phyloP scores from a whole-genome alignment of 768 basidiomycete species.

The Russula compacta region DNA sequence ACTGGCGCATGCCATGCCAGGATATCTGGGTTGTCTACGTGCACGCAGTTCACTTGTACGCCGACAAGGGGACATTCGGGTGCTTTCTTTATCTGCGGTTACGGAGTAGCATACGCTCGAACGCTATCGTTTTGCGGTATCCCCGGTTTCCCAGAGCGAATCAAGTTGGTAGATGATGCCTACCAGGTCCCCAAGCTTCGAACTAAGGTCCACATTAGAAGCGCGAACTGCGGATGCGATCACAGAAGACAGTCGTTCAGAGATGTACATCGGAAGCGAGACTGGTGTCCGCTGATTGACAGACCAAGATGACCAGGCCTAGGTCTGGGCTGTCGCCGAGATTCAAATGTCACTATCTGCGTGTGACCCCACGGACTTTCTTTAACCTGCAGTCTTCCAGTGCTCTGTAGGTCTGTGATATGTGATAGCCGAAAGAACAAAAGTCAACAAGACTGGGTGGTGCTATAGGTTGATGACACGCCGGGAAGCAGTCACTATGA shows the following conservation, averaged over 20 bases:
- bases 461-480: neutral
- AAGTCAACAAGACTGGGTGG: neutral
- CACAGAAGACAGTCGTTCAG: neutral
- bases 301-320: neutral
- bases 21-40: neutral
- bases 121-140: neutral
- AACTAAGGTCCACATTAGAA: neutral
- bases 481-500: neutral
- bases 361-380: neutral
- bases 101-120: neutral
- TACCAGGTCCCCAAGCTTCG: neutral
- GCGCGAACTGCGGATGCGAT: neutral
- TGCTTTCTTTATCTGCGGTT: too few species aligned
- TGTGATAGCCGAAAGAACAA: neutral
- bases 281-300: neutral
- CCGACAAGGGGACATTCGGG: neutral
- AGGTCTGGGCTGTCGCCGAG: neutral
- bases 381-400: neutral
- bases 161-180: neutral
- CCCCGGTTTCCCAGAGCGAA: too few species aligned
- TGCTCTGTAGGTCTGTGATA: neutral
- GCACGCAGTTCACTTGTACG: neutral
- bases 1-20: neutral
- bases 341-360: neutral
- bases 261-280: neutral